phyloP scores from a whole-genome alignment of 2,329 filamentous ascomycete genomes.

The Dothideomycetes sp. region DNA sequence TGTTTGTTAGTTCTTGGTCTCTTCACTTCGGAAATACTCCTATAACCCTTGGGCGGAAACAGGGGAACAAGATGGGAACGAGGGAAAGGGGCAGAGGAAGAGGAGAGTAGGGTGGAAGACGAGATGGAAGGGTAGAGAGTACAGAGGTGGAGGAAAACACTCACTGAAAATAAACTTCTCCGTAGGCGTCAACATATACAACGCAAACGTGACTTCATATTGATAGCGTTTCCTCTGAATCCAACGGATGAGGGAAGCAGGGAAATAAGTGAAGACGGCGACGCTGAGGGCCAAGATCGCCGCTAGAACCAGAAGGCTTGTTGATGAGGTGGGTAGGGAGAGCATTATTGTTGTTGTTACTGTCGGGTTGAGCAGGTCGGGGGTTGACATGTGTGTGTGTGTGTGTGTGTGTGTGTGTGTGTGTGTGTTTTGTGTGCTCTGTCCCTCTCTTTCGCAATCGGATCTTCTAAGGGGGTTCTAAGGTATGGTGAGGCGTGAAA shows the following conservation, averaged over 20 bases:
- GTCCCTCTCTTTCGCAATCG: no score
- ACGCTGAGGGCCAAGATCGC: constrained; percentile 44
- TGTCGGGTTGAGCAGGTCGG: not conserved
- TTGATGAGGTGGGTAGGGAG: not conserved
- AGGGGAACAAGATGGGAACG: not conserved
- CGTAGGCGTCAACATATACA: constrained; percentile 94
- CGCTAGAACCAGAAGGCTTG: constrained; percentile 58
- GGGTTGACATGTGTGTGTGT: not conserved
- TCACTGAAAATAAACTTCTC: constrained; percentile 97
- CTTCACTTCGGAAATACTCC: not conserved
- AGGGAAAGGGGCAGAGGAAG: constrained; percentile 12
- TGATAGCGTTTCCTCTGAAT: constrained; percentile 93
- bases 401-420: not conserved
- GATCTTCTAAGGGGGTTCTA: no score
- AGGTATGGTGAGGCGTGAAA: no score
- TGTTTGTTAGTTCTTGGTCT: not conserved
- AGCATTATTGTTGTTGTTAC: constrained; percentile 5
- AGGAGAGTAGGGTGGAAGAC: not conserved
- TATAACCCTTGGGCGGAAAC: not conserved
- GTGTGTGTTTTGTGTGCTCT: not conserved
- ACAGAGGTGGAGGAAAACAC: constrained; percentile 29
- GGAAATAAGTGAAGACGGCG: constrained; percentile 36
- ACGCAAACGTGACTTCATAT: constrained; percentile 90
- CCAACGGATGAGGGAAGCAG: constrained; percentile 63
- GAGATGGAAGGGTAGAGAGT: constrained; percentile 2